Base-by-base conservation (phyloP, 129 eudicot species). In the Pittosporum tobira region DNA sequence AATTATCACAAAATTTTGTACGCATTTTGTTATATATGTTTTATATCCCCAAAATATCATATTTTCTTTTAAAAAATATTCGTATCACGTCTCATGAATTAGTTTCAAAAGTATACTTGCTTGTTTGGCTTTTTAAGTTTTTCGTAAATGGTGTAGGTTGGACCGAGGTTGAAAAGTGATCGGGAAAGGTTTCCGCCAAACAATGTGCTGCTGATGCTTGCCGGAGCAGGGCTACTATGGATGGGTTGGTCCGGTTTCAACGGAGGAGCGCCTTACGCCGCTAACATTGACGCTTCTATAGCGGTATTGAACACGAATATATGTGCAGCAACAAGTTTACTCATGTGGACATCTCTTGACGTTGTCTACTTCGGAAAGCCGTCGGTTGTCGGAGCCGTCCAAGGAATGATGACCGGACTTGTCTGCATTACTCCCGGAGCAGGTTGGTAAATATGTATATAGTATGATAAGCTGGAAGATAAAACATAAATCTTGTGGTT, bases 191-290 rank as follows among this genome's bases (percentile, higher is more conserved):
- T 81, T 54, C 83, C 87, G 7, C 94, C 94, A 1, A 85, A 85
- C 72, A 85, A 85, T 9, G 66, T 85, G 23, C 50, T 85, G 70
- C 57, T 85, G 60, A 85, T 75, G 85, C 82, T 85, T 1, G 84
- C 83, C 1, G 94, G 94, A 23, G 94, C 94, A 0, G 94, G 94
- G 46, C 60, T 85, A 26, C 72, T 85, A 31, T 85, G 88, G 94
- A 77, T 85, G 85, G 94, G 94, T 6, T 85, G 94, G 94, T 81
- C 94, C 8, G 94, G 94, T 22, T 85, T 85, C 62, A 85, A 85
- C 40, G 94, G 94, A 0, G 94, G 94, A 7, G 94, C 94, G 0
- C 94, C 94, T 2, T 78, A 81, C 47, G 83, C 94, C 0, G 94
- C 94, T 9, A 85, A 81, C 55, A 51, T 72, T n/a, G 67, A 68